These are phyloP conservation scores for Camellia oleifera DNA, from an alignment of 179 eudicot species.

Conservation along the genomic window DNA sequence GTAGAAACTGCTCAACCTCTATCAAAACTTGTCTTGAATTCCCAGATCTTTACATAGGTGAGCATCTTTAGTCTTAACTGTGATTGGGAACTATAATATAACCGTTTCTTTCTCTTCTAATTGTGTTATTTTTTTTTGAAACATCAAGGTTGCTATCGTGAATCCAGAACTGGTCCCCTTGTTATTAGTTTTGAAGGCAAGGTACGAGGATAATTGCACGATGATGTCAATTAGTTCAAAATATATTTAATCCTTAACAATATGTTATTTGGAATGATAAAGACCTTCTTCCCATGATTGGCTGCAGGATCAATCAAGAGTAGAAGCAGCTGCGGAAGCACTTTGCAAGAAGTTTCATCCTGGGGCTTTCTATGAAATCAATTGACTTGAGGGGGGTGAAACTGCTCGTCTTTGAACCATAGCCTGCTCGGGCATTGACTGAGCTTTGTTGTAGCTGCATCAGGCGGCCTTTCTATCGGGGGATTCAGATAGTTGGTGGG, in stretches of 20 bases:
- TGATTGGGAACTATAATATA: background rate
- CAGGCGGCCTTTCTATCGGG: slow-evolving; percentile 3
- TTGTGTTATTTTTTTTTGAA: slow-evolving; percentile 12
- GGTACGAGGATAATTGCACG: slow-evolving; percentile 36
- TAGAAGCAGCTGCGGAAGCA: slow-evolving; percentile 51
- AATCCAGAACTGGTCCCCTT: slow-evolving; percentile 68
- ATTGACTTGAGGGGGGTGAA: slow-evolving; percentile 17
- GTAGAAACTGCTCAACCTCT: slow-evolving; percentile 45
- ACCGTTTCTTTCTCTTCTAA: slow-evolving; percentile 5
- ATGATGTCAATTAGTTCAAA: background rate
- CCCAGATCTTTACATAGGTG: slow-evolving; percentile 50
- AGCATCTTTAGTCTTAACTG: background rate
- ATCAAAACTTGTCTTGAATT: slow-evolving; percentile 39
- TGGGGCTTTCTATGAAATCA: slow-evolving; percentile 28
- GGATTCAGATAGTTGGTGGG: background rate
- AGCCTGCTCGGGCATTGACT: slow-evolving; percentile 8
- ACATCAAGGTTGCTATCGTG: slow-evolving; percentile 73
- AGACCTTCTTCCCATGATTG: background rate
- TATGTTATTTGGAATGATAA: background rate
- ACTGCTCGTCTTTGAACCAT: slow-evolving; percentile 3
- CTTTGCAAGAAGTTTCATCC: slow-evolving; percentile 47
- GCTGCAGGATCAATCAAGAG: slow-evolving; percentile 39
- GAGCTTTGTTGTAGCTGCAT: background rate
- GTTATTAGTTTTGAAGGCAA: slow-evolving; percentile 74
- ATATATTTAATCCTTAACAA: too few relatives aligned